phyloP scores from a whole-genome alignment of 495 filamentous ascomycete genomes.

The Neurospora sp. region DNA sequence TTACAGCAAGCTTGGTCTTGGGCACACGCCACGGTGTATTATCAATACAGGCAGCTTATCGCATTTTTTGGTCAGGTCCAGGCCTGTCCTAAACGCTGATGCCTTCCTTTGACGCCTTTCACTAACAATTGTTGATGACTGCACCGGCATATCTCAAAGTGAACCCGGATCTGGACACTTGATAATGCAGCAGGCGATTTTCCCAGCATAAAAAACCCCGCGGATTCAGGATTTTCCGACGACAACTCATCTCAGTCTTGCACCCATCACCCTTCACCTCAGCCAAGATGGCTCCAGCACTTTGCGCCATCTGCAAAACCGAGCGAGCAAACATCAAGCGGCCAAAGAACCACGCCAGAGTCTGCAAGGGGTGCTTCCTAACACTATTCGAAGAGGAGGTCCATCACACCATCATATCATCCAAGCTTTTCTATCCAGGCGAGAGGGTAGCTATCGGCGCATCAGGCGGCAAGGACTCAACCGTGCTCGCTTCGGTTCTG shows the following conservation, averaged over 20 bases:
- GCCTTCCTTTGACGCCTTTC: not conserved
- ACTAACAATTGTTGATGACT: not conserved
- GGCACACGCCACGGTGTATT: not conserved
- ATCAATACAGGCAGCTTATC: not conserved
- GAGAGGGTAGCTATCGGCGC: slow-evolving; percentile 91
- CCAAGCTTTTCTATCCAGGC: slow-evolving; percentile 68
- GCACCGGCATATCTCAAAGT: not conserved
- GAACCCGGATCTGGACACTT: not conserved
- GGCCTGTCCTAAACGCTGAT: not conserved
- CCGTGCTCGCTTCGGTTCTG: slow-evolving; percentile 85
- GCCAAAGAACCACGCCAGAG: slow-evolving; percentile 85
- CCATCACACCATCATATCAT: slow-evolving; percentile 77
- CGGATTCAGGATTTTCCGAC: not conserved
- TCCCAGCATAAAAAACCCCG: not conserved
- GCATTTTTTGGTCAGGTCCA: not conserved
- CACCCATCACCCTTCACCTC: not conserved
- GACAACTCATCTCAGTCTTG: not conserved
- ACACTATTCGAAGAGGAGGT: slow-evolving; percentile 82
- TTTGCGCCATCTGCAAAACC: slow-evolving; percentile 66
- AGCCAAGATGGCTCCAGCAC: slow-evolving; percentile 36
- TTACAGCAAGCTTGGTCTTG: not conserved
- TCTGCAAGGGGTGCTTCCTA: slow-evolving; percentile 86
- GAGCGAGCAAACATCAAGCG: slow-evolving; percentile 80
- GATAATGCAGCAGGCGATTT: not conserved
- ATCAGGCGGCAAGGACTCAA: slow-evolving; percentile 96